Evolutionary conservation across 2,329 filamentous ascomycete genomes (phyloP).

Genomic region (Verticillium longisporum): DNA sequence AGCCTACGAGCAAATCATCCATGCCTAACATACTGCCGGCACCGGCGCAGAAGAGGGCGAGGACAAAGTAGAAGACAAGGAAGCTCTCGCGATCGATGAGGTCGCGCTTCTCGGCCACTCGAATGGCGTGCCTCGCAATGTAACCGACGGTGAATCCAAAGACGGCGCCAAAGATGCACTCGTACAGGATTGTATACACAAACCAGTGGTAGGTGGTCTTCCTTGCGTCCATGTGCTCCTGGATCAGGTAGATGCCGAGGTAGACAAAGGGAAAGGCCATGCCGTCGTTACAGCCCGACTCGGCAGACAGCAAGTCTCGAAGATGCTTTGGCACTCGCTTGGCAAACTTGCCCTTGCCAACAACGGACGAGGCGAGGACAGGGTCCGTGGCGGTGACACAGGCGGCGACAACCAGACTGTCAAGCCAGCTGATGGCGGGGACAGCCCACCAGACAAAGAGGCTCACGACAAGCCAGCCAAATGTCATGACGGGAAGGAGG

Average conservation of each 20-base stretch:
- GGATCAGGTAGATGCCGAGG: conserved; percentile 81
- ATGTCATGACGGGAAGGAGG: conserved; percentile 93
- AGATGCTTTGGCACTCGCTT: conserved; percentile 97
- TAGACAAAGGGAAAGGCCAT: conserved; percentile 99
- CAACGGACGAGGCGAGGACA: conserved; percentile 92
- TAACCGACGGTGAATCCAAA: conserved; percentile 88
- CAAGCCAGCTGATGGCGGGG: conserved; percentile 73
- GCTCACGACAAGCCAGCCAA: conserved; percentile 88
- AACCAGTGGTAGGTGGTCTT: conserved; percentile 81
- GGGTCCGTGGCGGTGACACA: conserved; percentile 97
- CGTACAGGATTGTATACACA: conserved; percentile 84
- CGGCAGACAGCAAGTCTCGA: conserved; percentile 87
- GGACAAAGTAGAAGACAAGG: conserved; percentile 95
- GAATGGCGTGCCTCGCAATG: conserved; percentile 83
- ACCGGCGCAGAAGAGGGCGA: conserved; percentile 92
- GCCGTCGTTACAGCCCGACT: conserved; percentile 98
- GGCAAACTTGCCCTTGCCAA: conserved; percentile 97
- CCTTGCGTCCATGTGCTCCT: conserved; percentile 62
- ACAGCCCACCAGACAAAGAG: conserved; percentile 93
- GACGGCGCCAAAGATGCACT: conserved; percentile 87
- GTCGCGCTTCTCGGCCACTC: conserved; percentile 74
- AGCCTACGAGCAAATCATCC: conserved; percentile 91
- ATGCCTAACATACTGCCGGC: conserved; percentile 86
- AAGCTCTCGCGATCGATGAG: conserved; percentile 95
- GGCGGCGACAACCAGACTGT: conserved; percentile 78